phyloP scores from a whole-genome alignment of 495 filamentous ascomycete genomes.

The Sordaria brevicollis region DNA sequence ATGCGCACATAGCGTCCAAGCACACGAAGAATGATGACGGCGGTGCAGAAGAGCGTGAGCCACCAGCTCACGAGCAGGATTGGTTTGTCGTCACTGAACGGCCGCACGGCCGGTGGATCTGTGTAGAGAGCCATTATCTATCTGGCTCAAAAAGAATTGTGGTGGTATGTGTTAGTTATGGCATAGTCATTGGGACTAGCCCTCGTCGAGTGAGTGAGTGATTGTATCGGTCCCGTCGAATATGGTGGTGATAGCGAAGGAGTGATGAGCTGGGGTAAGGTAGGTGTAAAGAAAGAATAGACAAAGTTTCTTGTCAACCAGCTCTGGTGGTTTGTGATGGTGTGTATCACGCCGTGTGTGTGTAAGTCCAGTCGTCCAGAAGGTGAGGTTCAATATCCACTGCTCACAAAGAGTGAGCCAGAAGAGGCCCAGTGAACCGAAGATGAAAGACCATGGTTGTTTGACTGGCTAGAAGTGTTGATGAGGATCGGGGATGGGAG shows the following conservation, averaged over 20 bases:
- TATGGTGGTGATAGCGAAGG: background rate
- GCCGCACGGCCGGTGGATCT: constrained; percentile 44
- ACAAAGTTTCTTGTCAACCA: background rate
- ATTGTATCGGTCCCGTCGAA: background rate
- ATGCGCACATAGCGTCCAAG: constrained; percentile 70
- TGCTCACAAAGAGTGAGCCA: background rate
- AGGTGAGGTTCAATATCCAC: background rate
- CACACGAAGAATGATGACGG: constrained; percentile 69
- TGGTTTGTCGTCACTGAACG: constrained; percentile 51
- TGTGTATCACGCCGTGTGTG: background rate
- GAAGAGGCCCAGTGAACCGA: background rate
- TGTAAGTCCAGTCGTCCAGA: too few species aligned
- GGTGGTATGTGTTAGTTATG: background rate
- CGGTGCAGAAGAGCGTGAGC: constrained; percentile 70
- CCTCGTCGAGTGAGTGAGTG: background rate
- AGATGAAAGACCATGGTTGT: background rate
- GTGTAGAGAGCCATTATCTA: constrained; percentile 43
- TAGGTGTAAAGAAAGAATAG: background rate
- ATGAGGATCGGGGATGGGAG: background rate
- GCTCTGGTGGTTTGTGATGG: background rate
- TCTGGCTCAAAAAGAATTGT: background rate
- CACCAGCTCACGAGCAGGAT: constrained; percentile 87
- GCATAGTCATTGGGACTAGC: background rate
- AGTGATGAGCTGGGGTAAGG: background rate
- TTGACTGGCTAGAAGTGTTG: background rate